Evolutionary conservation across 2,329 filamentous ascomycete genomes (phyloP).

Genomic region (Aspergillus puulaauensis): DNA sequence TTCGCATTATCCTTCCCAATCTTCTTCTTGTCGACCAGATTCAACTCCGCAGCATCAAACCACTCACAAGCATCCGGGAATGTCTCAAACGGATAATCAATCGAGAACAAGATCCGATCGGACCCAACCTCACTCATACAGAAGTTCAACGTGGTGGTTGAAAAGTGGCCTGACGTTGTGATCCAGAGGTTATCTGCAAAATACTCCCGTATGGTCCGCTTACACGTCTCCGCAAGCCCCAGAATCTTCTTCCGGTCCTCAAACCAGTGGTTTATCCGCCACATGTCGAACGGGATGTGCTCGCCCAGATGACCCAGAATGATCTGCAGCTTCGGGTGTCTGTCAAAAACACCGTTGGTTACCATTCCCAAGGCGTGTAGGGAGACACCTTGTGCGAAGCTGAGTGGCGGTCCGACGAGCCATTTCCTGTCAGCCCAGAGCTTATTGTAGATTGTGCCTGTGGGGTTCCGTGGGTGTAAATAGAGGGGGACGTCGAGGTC

Average conservation of each 20-base stretch:
- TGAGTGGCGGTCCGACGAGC: constrained; percentile 60
- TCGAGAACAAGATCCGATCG: constrained; percentile 42
- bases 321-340: constrained; percentile 47
- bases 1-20: constrained; percentile 51
- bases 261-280: constrained; percentile 47
- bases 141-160: constrained; percentile 39
- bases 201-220: constrained; percentile 47
- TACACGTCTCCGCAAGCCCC: constrained; percentile 38
- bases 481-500: constrained; percentile 66
- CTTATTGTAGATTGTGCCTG: constrained; percentile 57
- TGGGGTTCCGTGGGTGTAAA: constrained; percentile 61
- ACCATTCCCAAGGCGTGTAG: constrained; percentile 57
- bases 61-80: constrained; percentile 45
- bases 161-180: constrained; percentile 44
- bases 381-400: constrained; percentile 59
- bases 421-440: constrained; percentile 60
- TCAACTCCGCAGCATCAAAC: constrained; percentile 44
- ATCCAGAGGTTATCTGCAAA: constrained; percentile 45
- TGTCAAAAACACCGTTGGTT: constrained; percentile 52
- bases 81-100: constrained; percentile 44
- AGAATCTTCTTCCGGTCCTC: constrained; percentile 40
- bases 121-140: constrained; percentile 41
- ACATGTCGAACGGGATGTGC: constrained; percentile 52
- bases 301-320: constrained; percentile 52
- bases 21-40: constrained; percentile 36